A percentile compares a stretch with the other conserved stretches of the same genome.
These are phyloP conservation scores for Claviceps monticola DNA, from an alignment of 2,329 filamentous ascomycete species.

Conservation along the genomic window DNA sequence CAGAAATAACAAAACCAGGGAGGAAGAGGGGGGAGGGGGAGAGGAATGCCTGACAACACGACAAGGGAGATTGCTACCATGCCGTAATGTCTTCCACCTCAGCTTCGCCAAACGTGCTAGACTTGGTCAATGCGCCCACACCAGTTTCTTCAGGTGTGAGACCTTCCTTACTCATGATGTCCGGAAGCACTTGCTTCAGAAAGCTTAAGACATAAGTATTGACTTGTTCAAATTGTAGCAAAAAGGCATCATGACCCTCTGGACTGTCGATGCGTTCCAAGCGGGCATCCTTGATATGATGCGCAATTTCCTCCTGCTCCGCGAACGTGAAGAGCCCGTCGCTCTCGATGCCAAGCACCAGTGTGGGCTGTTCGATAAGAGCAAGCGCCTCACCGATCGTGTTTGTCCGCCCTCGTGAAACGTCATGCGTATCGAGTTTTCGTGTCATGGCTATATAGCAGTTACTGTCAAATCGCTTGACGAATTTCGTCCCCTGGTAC, in stretches of 20 bases:
- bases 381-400: slow-evolving; percentile 62
- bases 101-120: slow-evolving; percentile 85
- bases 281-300: slow-evolving; percentile 61
- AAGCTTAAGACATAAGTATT: slow-evolving; percentile 79
- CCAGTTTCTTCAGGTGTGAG: slow-evolving; percentile 33
- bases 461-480: slow-evolving; percentile 93
- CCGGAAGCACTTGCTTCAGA: slow-evolving; percentile 65
- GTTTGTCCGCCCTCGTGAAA: slow-evolving; percentile 62
- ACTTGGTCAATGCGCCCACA: slow-evolving; percentile 59
- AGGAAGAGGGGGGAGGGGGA: background rate
- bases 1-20: too few relatives aligned
- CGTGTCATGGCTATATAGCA: slow-evolving; percentile 98
- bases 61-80: slow-evolving; percentile 46
- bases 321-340: slow-evolving; percentile 95
- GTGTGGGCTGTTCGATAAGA: slow-evolving; percentile 72
- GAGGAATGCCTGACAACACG: background rate
- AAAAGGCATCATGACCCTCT: slow-evolving; percentile 91
- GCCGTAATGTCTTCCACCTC: slow-evolving; percentile 94
- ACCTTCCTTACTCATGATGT: slow-evolving; percentile 64
- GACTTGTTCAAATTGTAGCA: slow-evolving; percentile 94
- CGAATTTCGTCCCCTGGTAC: slow-evolving; percentile 94
- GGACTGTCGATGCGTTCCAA: slow-evolving; percentile 83
- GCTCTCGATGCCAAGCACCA: slow-evolving; percentile 88
- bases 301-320: slow-evolving; percentile 85
- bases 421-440: slow-evolving; percentile 93